Percentiles rank a stretch among this genome's conserved stretches.
Conservation (phyloP, 257 asterid genomes). For the Rhazya stricta region DNA sequence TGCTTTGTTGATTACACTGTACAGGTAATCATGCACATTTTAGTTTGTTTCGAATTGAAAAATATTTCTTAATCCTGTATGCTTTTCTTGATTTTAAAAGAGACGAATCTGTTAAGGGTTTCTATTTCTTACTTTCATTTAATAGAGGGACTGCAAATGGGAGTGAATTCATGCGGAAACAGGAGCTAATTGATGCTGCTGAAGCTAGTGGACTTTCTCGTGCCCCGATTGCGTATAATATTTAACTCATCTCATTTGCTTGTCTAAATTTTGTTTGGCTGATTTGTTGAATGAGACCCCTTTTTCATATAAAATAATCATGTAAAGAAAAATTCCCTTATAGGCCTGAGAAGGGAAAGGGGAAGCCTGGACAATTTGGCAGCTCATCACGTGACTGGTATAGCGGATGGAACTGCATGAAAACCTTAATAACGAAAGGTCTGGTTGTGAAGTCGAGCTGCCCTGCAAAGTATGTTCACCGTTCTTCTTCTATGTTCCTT, state of each 20-base stretch:
- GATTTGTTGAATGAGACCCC: neutral
- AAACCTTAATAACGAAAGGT: conserved; percentile 65
- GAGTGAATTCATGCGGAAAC: conserved; percentile 66
- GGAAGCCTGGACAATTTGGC: conserved; percentile 72
- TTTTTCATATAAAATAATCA: neutral
- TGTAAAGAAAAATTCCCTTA: conserved; percentile 1
- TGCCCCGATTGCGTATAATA: conserved; percentile 60
- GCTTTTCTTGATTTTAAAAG: conserved; percentile 3
- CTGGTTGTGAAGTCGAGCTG: conserved; percentile 91
- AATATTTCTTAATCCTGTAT: neutral
- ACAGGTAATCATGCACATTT: conserved; percentile 46
- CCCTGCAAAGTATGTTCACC: conserved; percentile 80
- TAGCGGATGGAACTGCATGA: conserved; percentile 97
- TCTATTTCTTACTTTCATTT: neutral
- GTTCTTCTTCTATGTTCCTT: neutral
- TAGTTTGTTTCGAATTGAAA: neutral
- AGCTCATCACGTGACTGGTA: conserved; percentile 90
- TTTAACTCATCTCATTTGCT: neutral
- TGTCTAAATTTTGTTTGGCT: neutral
- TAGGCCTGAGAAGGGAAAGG: conserved; percentile 86
- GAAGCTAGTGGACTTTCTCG: conserved; percentile 96
- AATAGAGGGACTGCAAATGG: conserved; percentile 58
- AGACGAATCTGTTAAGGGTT: neutral
- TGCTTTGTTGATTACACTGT: conserved; percentile 76
- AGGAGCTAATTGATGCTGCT: conserved; percentile 82